Evolutionary conservation across 257 asterid species (phyloP), one percentile per base, ranked within the genome.

Genomic region (Craterostigma plantagineum): DNA sequence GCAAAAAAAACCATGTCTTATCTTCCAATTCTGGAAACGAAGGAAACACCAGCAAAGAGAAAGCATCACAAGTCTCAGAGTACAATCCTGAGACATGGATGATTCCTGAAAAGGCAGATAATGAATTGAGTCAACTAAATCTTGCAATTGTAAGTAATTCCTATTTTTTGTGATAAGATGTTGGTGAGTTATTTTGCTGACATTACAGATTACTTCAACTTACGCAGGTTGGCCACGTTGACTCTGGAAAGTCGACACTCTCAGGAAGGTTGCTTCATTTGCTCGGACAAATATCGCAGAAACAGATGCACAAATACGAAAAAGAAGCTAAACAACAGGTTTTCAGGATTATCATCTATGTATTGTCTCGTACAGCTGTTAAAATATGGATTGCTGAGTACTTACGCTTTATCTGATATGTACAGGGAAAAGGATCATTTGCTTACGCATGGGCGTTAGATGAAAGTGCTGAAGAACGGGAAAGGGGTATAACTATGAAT

Each of bases 401-500:
- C n/a, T 14, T 3, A 23, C 58, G 41, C 38, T 18, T 36, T 58
- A 48, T 53, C 57, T 57, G 56, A 41, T 54, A 55, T 44, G 53
- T 56, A 57, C 79, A 90, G 94, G 99, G 99, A 45, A 90, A 90
- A 56, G 99, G 95, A 42, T 83, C 99, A 18, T 90, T 79, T 69
- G 86, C 95, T 60, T 83, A 74, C 64, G 99, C 99, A 45, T 90
- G 99, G 99, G 95, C 95, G 48, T 65, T 90, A 66, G 99, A 90
- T 71, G 99, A 79, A 75, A 77, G 95, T 68, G 69, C 77, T 18
- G 99, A 90, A 68, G 99, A 90, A 72, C 68, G 99, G 56, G 95
- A 90, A 62, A 75, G 99, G 77, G 99, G 99, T 45, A 79, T 90
- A 63, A 90, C 99, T 34, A 90, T 90, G 95, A 83, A 79, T 0